phyloP scores from a whole-genome alignment of 306 rosid genomes.

The Arachis hypogaea region DNA sequence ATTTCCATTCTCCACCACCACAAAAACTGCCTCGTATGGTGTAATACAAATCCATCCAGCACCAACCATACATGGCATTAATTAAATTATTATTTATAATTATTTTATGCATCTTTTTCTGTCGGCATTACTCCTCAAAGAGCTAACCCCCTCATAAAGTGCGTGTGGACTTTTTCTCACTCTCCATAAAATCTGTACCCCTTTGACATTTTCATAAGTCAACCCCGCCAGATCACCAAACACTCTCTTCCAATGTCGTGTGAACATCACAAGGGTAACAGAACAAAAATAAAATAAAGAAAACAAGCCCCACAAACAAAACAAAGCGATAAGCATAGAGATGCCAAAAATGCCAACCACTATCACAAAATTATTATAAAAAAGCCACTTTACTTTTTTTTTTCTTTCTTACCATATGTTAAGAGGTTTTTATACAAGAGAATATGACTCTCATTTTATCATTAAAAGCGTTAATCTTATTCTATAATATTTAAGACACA shows the following conservation, averaged over 20 bases:
- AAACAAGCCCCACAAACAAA: constrained; percentile 18
- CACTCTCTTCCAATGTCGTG: background rate
- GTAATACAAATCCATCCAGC: background rate
- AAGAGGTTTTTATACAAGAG: no score
- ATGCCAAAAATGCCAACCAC: constrained; percentile 53
- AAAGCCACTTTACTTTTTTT: background rate
- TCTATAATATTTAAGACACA: no score
- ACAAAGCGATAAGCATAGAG: constrained; percentile 42
- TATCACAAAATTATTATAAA: background rate
- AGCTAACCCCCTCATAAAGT: constrained; percentile 35
- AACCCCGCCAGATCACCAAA: constrained; percentile 38
- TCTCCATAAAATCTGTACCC: constrained; percentile 36
- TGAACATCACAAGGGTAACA: background rate
- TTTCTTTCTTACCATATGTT: background rate
- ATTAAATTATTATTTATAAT: background rate
- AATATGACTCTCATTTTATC: no score
- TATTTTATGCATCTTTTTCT: background rate
- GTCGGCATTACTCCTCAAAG: constrained; percentile 45
- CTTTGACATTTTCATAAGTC: constrained; percentile 51
- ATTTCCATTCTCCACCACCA: background rate
- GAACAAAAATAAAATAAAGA: background rate
- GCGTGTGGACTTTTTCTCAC: constrained; percentile 41
- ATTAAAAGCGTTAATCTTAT: no score
- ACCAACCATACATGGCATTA: constrained; percentile 1
- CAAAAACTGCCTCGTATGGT: background rate